Evolutionary conservation across 179 eudicot genomes (phyloP), one percentile per base, ranked within the genome.

Genomic region (Carnegiea gigantea): DNA sequence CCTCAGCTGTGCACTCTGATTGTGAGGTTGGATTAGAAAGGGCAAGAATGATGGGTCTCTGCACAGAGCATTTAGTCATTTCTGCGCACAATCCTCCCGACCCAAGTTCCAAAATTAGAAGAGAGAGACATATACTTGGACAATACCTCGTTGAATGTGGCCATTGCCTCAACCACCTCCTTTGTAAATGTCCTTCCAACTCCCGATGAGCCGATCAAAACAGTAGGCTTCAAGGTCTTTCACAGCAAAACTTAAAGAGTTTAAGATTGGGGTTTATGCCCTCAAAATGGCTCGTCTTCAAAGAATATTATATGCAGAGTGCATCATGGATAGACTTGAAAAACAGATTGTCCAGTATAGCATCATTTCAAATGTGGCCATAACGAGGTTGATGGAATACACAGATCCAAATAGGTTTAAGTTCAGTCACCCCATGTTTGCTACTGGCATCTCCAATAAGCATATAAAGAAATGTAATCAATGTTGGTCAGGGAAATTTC

Each of bases 161-260:
- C 91, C 97, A 94, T 92, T 76, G 92, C 89, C 86, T 94, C 95
- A 79, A 94, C 84, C 76, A 94, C 95, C 82, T 92, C 97, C 87
- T 91, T 90, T 9, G 98, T 94, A 77, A 94, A 94, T 73, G 89
- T 84, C 82, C 82, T 85, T 75, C 98, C 98, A 53, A 83, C 94
- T 78, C 97, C 98, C 36, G 98, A 93, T 75, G 98, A 84, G 75
- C 98, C 98, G 57, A 94, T 94, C 82, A 94, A 81, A 62, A 88
- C 92, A 12, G 93, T 89, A 43, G 98, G 98, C 86, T 93, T 94
- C 86, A 94, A 86, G 18, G 95, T 88, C 98, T 94, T 68, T 30
- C 46, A 77, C 70, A 78, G 17, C 21, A 80, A 23, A 54, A 71
- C 33, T 12, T 17, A 51, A 53, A 26, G 54, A 53, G 38, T 30